A percentile compares a stretch with the other conserved stretches of the same genome.
phyloP scores from a whole-genome alignment of 768 basidiomycete genomes.

The Filobasidium floriforme region DNA sequence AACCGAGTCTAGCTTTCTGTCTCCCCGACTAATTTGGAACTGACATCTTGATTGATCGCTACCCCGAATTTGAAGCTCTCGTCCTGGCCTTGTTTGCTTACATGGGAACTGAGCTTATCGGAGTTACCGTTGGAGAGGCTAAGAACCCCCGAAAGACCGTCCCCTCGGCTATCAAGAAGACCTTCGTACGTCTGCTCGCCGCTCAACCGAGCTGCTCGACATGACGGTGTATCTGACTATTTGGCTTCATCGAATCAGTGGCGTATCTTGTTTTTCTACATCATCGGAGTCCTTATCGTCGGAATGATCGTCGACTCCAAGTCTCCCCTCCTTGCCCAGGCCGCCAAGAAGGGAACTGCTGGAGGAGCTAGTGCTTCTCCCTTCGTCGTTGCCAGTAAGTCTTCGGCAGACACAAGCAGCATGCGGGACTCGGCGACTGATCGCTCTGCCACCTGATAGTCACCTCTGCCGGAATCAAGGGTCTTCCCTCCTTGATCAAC shows the following conservation, averaged over 20 bases:
- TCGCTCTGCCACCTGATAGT: constrained; percentile 34
- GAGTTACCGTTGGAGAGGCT: constrained; percentile 28
- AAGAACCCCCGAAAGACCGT: constrained; percentile 23
- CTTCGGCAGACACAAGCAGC: constrained; percentile 26
- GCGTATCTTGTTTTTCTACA: constrained; percentile 73
- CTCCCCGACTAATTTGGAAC: too few species aligned
- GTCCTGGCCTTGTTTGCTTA: constrained; percentile 27
- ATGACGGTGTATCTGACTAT: background rate
- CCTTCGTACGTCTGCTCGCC: constrained; percentile 22
- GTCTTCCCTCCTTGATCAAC: constrained; percentile 35
- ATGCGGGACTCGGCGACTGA: background rate
- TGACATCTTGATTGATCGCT: background rate
- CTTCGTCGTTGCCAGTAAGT: constrained; percentile 62
- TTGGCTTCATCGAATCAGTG: constrained; percentile 40
- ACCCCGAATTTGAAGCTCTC: background rate
- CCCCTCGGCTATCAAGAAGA: constrained; percentile 37
- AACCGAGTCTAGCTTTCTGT: too few species aligned
- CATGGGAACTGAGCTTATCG: constrained; percentile 31
- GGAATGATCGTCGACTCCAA: constrained; percentile 72
- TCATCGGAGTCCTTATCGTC: constrained; percentile 46
- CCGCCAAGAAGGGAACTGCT: constrained; percentile 28
- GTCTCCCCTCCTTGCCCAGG: constrained; percentile 45
- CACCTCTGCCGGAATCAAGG: constrained; percentile 61
- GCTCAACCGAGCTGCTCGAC: background rate
- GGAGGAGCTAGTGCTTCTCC: constrained; percentile 56